A percentile compares a stretch with the other conserved stretches of the same genome.
Evolutionary conservation across 805 yeast species (phyloP).

Genomic region (Saccharomycopsis vini): DNA sequence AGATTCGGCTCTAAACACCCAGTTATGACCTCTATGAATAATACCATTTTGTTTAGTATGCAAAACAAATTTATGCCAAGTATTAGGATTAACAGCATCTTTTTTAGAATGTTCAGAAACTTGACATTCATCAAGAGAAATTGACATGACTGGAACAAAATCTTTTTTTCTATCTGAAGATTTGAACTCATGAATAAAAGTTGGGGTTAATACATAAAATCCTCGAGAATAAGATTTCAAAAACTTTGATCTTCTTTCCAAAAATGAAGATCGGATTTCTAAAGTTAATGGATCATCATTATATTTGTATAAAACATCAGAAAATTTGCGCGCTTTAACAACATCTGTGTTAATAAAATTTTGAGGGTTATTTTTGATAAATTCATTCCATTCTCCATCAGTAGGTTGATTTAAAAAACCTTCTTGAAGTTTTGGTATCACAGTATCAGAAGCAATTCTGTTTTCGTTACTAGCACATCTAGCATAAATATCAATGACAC

Average conservation of each 20-base stretch:
- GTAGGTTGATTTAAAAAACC: slow-evolving; percentile 75
- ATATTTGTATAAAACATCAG: slow-evolving; percentile 57
- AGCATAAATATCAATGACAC: slow-evolving; percentile 65
- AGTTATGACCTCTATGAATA: slow-evolving; percentile 75
- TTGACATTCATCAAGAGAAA: slow-evolving; percentile 69
- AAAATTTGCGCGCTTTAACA: slow-evolving; percentile 50
- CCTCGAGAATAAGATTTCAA: slow-evolving; percentile 86
- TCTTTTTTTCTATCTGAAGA: slow-evolving; percentile 74
- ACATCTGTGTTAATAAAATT: slow-evolving; percentile 54
- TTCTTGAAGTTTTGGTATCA: slow-evolving; percentile 54
- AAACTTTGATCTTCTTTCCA: slow-evolving; percentile 87
- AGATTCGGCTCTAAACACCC: slow-evolving; percentile 90
- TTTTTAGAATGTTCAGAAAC: slow-evolving; percentile 76
- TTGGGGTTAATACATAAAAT: slow-evolving; percentile 86
- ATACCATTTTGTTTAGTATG: slow-evolving; percentile 68
- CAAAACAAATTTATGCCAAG: slow-evolving; percentile 67
- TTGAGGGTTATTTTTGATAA: slow-evolving; percentile 53
- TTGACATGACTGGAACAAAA: slow-evolving; percentile 72
- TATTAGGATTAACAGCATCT: slow-evolving; percentile 46
- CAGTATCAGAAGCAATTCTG: slow-evolving; percentile 54
- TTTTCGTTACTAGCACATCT: slow-evolving; percentile 65
- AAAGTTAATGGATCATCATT: slow-evolving; percentile 61
- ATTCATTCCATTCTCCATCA: slow-evolving; percentile 81
- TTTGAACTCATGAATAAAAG: slow-evolving; percentile 85
- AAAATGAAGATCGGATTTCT: slow-evolving; percentile 64